Conservation (phyloP, 768 basidiomycete species). For the Gelatoporia subvermispora region DNA sequence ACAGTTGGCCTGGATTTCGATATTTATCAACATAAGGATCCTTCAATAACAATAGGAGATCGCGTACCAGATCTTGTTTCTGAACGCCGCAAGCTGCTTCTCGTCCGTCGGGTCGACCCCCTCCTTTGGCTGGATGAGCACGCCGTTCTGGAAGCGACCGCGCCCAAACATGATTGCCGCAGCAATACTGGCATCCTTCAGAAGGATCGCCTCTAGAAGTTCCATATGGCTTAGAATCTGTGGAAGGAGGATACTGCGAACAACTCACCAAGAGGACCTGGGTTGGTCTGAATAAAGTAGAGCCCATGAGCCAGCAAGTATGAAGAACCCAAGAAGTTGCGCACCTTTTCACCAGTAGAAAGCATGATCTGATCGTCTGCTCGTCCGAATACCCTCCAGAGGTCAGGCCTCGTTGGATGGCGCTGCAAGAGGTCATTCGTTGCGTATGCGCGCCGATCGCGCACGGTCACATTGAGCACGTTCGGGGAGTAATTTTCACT, state of each 20-base stretch:
- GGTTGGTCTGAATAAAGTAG: slow-evolving; percentile 28
- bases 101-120: slow-evolving; percentile 29
- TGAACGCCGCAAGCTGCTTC: slow-evolving; percentile 25
- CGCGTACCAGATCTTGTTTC: slow-evolving; percentile 32
- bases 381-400: slow-evolving; percentile 37
- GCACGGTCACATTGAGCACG: slow-evolving; percentile 28
- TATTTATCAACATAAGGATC: background rate
- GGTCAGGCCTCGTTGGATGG: slow-evolving; percentile 33
- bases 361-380: slow-evolving; percentile 43
- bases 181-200: slow-evolving; percentile 28
- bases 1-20: slow-evolving; percentile 23
- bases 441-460: slow-evolving; percentile 29
- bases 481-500: slow-evolving; percentile 3
- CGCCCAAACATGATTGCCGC: slow-evolving; percentile 36
- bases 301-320: background rate
- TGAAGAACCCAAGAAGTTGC: background rate
- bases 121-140: slow-evolving; percentile 34
- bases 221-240: background rate
- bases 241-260: background rate
- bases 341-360: slow-evolving; percentile 37
- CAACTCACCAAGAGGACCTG: slow-evolving; percentile 28
- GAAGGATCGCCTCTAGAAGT: slow-evolving; percentile 29
- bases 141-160: slow-evolving; percentile 34
- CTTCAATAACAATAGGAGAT: background rate
- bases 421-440: slow-evolving; percentile 36